Conservation (phyloP, 495 filamentous ascomycete species). For the Penicillium coprophilum region DNA sequence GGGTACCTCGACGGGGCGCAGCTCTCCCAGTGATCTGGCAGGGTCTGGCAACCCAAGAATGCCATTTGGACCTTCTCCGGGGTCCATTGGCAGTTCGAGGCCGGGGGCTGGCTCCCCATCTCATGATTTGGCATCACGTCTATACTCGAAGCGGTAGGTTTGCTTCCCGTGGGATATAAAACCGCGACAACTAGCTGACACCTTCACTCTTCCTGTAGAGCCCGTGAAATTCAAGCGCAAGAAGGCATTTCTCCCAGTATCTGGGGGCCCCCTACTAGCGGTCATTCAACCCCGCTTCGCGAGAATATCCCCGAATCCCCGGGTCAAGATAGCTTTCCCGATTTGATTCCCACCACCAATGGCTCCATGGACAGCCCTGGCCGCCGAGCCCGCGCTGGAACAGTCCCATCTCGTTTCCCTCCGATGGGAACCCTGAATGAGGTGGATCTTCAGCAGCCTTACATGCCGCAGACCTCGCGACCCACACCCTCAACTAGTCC, state of each 20-base stretch:
- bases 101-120: slow-evolving; percentile 96
- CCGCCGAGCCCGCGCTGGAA: slow-evolving; percentile 84
- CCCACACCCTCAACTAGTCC: slow-evolving; percentile 90
- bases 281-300: slow-evolving; percentile 90
- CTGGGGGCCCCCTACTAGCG: slow-evolving; percentile 95
- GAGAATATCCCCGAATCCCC: slow-evolving; percentile 96
- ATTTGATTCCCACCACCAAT: slow-evolving; percentile 70
- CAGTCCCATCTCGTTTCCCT: slow-evolving; percentile 91
- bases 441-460: slow-evolving; percentile 58
- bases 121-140: slow-evolving; percentile 75
- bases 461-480: slow-evolving; percentile 78
- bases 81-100: slow-evolving; percentile 71
- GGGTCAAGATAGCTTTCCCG: slow-evolving; percentile 93
- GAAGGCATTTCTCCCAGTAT: slow-evolving; percentile 84
- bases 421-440: slow-evolving; percentile 63
- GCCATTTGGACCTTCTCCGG: slow-evolving; percentile 69
- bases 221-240: slow-evolving; percentile 95
- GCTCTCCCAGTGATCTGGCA: slow-evolving; percentile 80
- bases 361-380: slow-evolving; percentile 56
- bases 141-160: slow-evolving; percentile 91
- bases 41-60: slow-evolving; percentile 67
- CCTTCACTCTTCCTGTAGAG: slow-evolving; percentile 48
- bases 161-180: slow-evolving; percentile 3
- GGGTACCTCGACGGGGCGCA: slow-evolving; percentile 81
- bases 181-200: slow-evolving; percentile 16